Base-by-base conservation (phyloP, 2,329 filamentous ascomycete genomes). In the Pyrenophora tritici-repentis region DNA sequence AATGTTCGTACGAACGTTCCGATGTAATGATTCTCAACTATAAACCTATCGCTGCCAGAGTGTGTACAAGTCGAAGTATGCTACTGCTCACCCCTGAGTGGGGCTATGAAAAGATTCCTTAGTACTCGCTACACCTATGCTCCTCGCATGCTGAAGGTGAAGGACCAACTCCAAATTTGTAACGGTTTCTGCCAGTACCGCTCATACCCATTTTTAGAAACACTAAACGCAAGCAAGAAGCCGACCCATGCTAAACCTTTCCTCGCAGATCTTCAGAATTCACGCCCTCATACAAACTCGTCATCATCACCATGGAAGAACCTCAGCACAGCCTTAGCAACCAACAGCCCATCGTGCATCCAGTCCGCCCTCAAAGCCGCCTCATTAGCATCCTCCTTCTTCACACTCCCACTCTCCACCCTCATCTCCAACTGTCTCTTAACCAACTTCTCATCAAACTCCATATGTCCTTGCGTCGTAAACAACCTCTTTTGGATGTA, bases 391-490 rank as follows among this genome's bases (percentile, higher is more conserved):
- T 73, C 66, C 12, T 71, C 53, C 46, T 74, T 64, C 29, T 70
- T 65, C 34, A 79, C 73, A 16, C 64, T 70, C 1, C 75, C 76
- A 13, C 66, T 75, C 35, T 84, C 66, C 4, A 76, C 71, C 26
- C 77, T 61, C 60, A 75, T 63, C 52, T 78, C 70, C n/a, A 79
- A 68, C 61, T 79, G 76, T 29, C 70, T 62, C 55, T 71, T 73
- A 4, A 80, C 77, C 70, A 79, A 77, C 16, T 70, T 62, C 67
- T 78, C 75, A 52, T 79, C 73, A 47, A 79, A 78, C 16, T 76
- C 76, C 60, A 79, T 62, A 56, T 79, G 77, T 1, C 77, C 78
- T 51, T 79, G 77, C 3, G 68, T 75, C 1, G 78, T 77, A 47
- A 80, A 79, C n/a, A 79, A 49, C 14, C 76, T 61, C 46, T 75